These are phyloP conservation scores for Passalora sequoiae DNA, from an alignment of 2,329 filamentous ascomycete species.

Conservation along the genomic window DNA sequence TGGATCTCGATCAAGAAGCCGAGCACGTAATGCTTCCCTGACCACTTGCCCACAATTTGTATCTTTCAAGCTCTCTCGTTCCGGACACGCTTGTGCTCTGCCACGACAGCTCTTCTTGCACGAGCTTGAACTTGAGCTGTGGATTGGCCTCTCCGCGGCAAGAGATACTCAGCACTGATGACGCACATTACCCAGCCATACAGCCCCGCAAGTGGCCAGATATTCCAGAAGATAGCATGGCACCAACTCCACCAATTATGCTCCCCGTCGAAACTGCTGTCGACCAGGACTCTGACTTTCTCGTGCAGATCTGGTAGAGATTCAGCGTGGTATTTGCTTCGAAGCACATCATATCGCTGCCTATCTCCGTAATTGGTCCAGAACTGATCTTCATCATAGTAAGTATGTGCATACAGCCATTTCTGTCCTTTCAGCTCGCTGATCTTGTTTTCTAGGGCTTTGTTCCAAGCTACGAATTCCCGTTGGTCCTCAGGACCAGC, in stretches of 20 bases:
- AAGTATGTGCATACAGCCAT: conserved; percentile 84
- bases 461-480: conserved; percentile 62
- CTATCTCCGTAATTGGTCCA: conserved; percentile 58
- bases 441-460: conserved; percentile 64
- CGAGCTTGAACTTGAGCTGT: too few species aligned
- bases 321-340: conserved; percentile 54
- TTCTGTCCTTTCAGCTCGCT: conserved; percentile 68
- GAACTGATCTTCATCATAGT: conserved; percentile 68
- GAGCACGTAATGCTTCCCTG: too few species aligned
- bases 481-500: conserved; percentile 43
- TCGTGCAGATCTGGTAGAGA: conserved; percentile 62
- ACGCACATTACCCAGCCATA: neutral
- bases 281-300: conserved; percentile 54
- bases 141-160: too few species aligned
- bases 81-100: too few species aligned
- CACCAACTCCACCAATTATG: neutral
- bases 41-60: too few species aligned
- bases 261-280: neutral
- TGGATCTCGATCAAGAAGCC: too few species aligned
- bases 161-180: too few species aligned
- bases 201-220: neutral
- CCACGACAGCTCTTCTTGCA: too few species aligned
- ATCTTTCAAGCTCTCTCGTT: too few species aligned
- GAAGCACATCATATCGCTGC: conserved; percentile 54
- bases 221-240: neutral